A percentile compares a stretch with the other conserved stretches of the same genome.
Conservation (phyloP, 306 rosid genomes). For the Acacia melanoxylon region DNA sequence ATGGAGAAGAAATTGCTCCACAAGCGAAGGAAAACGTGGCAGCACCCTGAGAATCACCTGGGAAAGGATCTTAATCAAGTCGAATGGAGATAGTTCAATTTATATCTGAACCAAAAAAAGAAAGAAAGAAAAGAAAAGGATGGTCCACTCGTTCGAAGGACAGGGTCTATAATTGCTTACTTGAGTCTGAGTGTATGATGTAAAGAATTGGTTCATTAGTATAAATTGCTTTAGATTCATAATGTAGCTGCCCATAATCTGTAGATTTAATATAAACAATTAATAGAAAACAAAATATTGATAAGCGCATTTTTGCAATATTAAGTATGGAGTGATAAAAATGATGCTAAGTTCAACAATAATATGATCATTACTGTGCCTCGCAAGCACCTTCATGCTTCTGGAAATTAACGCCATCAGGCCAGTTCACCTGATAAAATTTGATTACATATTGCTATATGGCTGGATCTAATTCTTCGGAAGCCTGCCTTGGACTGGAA, state of each 20-base stretch:
- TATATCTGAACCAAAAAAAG: not conserved
- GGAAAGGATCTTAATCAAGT: not conserved
- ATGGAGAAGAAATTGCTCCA: slow-evolving; percentile 79
- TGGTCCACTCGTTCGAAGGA: not conserved
- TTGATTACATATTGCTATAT: too few relatives aligned
- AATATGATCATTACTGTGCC: not conserved
- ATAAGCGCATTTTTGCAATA: not conserved
- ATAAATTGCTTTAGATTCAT: not conserved
- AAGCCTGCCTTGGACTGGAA: too few relatives aligned
- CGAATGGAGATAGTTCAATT: not conserved
- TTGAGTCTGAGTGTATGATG: not conserved
- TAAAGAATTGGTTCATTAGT: not conserved
- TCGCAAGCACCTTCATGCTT: too few relatives aligned
- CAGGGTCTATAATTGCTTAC: not conserved
- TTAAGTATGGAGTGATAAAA: not conserved
- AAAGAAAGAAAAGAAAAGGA: too few relatives aligned
- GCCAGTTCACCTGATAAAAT: too few relatives aligned
- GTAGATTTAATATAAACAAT: not conserved
- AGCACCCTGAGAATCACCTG: slow-evolving; percentile 48
- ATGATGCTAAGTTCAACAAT: not conserved
- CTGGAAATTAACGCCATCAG: too few relatives aligned
- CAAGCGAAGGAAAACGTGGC: slow-evolving; percentile 73
- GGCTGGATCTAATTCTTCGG: too few relatives aligned
- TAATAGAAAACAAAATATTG: not conserved
- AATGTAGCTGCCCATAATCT: not conserved